Conservation (phyloP, 2,329 filamentous ascomycete genomes). For the Helminthosporium solani region DNA sequence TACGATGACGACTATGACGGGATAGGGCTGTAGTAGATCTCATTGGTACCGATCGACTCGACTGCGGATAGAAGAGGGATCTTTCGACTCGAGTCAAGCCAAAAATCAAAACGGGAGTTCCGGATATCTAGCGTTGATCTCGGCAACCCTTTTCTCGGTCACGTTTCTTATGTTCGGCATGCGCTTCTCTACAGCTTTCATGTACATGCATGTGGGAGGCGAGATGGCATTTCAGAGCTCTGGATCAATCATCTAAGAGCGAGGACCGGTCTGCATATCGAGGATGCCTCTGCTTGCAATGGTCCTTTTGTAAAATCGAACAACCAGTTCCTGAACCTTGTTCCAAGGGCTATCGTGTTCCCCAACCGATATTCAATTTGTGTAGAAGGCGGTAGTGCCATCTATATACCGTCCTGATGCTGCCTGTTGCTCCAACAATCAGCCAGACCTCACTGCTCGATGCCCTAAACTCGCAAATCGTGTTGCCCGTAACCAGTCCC, state of each 20-base stretch:
- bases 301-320: conserved; percentile 45
- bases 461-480: conserved; percentile 10
- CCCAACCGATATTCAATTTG: not conserved
- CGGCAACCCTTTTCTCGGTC: conserved; percentile 40
- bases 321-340: conserved; percentile 37
- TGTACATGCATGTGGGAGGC: conserved; percentile 47
- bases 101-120: conserved; percentile 47
- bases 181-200: conserved; percentile 39
- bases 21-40: conserved; percentile 41
- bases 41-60: conserved; percentile 45
- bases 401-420: conserved; percentile 1
- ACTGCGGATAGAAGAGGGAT: conserved; percentile 49
- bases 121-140: conserved; percentile 48
- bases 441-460: conserved; percentile 2
- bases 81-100: conserved; percentile 45
- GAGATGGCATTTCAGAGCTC: conserved; percentile 46
- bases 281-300: conserved; percentile 50
- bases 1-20: conserved; percentile 43
- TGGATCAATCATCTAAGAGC: conserved; percentile 39
- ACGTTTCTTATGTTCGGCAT: conserved; percentile 42
- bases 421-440: not conserved
- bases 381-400: not conserved
- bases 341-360: conserved; percentile 7
- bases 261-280: conserved; percentile 47
- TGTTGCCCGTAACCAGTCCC: conserved; percentile 22